Evolutionary conservation across 2,329 filamentous ascomycete species (phyloP), one percentile per base, ranked within the genome.

Genomic region (Samsoniella hepiali): DNA sequence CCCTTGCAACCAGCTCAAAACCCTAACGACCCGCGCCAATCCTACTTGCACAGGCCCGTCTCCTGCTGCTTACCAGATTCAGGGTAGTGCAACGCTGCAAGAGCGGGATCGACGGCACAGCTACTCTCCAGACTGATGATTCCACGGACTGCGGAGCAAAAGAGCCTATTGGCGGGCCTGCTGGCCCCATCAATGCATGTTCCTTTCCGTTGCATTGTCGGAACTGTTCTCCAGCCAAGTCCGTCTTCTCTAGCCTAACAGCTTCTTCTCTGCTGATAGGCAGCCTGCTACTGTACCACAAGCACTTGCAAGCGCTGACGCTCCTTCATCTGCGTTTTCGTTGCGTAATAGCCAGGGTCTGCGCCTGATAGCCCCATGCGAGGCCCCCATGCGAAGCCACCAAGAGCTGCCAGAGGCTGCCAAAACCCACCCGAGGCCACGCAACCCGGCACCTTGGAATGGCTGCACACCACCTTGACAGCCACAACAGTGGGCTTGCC

Each of bases 391-490:
- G 15, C 10, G 54, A 47, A 31, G 32, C 56, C 32, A 49, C n/a
- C 27, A 11, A 53, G 32, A 10, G 47, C 47, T 38, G 31, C 10
- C 8, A 40, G 22, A 29, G 13, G 51, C n/a, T 55, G 11, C 42
- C 44, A 58, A 11, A 47, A 13, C n/a, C 57, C 34, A 40, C 44
- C n/a, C 10, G 7, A 36, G 36, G 36, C 10, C 38, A 53, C 27
- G n/a, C 59, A 62, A 62, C 59, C 50, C 50, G 42, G 59, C 31
- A 34, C 40, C 15, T 54, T 47, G 59, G 59, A 62, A 62, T 54
- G 59, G 50, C 9, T 55, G 59, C 59, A 55, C 31, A 32, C 50
- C 22, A 36, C 40, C 40, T 42, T 22, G 22, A 55, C 49, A 62
- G 59, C 59, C 38, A 54, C 58, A 45, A 47, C 29, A 53, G 45